phyloP scores from a whole-genome alignment of 176 grass and related monocot genomes.

The Paspalum notatum region DNA sequence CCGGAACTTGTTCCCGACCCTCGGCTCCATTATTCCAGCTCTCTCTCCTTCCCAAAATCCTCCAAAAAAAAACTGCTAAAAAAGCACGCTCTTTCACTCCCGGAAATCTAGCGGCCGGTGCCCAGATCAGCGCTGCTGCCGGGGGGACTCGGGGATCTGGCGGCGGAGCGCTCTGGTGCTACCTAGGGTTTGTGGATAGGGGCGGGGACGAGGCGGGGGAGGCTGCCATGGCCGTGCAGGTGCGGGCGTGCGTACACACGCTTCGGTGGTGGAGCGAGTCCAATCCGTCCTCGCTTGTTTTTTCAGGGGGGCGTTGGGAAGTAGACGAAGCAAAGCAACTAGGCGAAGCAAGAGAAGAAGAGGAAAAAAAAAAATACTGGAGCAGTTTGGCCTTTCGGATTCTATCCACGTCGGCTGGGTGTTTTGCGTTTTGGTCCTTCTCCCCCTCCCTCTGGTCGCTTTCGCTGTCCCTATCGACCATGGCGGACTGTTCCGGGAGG shows the following conservation, averaged over 20 bases:
- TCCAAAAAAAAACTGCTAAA: background rate
- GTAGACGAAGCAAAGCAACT: conserved; percentile 46
- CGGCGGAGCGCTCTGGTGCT: conserved; percentile 4
- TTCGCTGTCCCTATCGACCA: background rate
- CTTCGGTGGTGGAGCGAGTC: conserved; percentile 36
- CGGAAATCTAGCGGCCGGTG: conserved; percentile 34
- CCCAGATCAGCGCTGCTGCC: conserved; percentile 25
- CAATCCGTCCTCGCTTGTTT: conserved; percentile 18
- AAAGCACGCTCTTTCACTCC: conserved; percentile 35
- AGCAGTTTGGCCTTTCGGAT: conserved; percentile 17
- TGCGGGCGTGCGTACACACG: conserved; percentile 11
- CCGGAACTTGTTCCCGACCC: conserved; percentile 93
- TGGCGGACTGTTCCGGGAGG: background rate
- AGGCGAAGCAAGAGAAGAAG: conserved; percentile 20
- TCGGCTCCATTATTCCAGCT: conserved; percentile 70
- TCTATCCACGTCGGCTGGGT: background rate
- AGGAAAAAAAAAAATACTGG: background rate
- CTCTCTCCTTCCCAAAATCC: conserved; percentile 10
- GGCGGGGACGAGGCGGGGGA: conserved; percentile 2
- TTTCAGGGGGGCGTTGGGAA: conserved; percentile 11
- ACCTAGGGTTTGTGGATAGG: conserved; percentile 54
- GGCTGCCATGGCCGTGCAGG: conserved; percentile 47
- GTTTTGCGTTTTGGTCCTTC: conserved; percentile 30
- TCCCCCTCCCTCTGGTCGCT: conserved; percentile 20
- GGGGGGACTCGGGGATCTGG: background rate